These are phyloP conservation scores for Aspergillus diversus DNA, from an alignment of 495 filamentous ascomycete genomes.

Conservation along the genomic window DNA sequence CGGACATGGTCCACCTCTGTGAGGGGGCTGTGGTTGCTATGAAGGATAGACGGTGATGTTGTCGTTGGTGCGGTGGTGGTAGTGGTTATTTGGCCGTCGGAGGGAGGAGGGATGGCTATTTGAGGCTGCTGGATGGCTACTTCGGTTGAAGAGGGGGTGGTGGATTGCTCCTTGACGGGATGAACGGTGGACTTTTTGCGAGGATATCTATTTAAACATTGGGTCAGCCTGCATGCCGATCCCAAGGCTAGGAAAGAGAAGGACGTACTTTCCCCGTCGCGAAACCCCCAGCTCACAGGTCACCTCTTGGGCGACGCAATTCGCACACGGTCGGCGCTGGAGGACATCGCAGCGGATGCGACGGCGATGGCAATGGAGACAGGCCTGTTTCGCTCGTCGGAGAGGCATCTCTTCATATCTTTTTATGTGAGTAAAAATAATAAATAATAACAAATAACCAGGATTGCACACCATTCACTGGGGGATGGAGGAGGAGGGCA, in stretches of 20 bases:
- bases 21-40: neutral
- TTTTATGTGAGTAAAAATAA: slow-evolving; percentile 1
- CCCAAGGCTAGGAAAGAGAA: neutral
- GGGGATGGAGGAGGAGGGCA: neutral
- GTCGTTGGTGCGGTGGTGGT: neutral
- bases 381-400: slow-evolving; percentile 46
- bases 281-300: slow-evolving; percentile 48
- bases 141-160: slow-evolving; percentile 3
- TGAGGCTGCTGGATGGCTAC: slow-evolving; percentile 4
- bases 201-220: slow-evolving; percentile 24
- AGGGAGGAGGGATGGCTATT: neutral
- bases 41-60: no score
- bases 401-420: slow-evolving; percentile 13
- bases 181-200: slow-evolving; percentile 20
- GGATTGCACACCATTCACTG: neutral
- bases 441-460: neutral
- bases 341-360: slow-evolving; percentile 53
- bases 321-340: slow-evolving; percentile 47
- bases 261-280: slow-evolving; percentile 45
- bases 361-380: slow-evolving; percentile 48
- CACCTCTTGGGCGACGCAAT: slow-evolving; percentile 43
- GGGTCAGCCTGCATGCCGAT: neutral
- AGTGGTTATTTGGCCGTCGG: neutral
- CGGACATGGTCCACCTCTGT: neutral
- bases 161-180: neutral